Conservation (phyloP, 345 rosid species). For the Gossypium herbaceum region DNA sequence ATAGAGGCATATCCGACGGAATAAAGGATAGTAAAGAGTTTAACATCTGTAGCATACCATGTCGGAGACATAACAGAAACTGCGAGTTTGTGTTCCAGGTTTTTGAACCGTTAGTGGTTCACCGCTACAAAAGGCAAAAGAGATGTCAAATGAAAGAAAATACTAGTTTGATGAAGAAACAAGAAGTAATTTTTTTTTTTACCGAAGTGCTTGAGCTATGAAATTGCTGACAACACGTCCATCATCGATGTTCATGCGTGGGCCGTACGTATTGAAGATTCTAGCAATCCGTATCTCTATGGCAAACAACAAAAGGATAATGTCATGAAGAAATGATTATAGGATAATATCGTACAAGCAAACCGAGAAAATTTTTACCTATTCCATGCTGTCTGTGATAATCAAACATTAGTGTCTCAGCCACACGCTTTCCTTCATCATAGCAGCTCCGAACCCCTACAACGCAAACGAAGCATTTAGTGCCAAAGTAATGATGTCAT, state of each 20-base stretch:
- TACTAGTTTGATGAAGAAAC: neutral
- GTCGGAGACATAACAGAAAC: constrained; percentile 96
- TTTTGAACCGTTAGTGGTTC: constrained; percentile 89
- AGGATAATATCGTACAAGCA: neutral
- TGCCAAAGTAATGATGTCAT: neutral
- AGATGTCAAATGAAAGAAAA: neutral
- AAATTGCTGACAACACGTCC: constrained; percentile 99
- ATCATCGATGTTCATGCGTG: constrained; percentile 97
- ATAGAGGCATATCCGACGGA: neutral
- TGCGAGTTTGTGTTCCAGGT: constrained; percentile 97
- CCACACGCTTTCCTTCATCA: constrained; percentile 97
- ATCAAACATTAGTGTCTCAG: constrained; percentile 96
- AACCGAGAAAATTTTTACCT: constrained; percentile 35
- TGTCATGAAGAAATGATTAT: neutral
- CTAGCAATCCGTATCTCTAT: constrained; percentile 92
- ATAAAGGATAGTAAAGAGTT: neutral
- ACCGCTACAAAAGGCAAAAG: constrained; percentile 40
- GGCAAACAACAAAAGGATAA: neutral
- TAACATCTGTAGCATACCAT: constrained; percentile 42
- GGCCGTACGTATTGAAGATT: constrained; percentile 97
- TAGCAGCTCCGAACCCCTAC: constrained; percentile 92
- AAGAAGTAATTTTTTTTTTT: neutral
- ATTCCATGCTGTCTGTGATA: constrained; percentile 96
- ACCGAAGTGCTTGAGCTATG: constrained; percentile 99
- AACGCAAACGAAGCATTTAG: constrained; percentile 4